Percentiles rank a stretch among this genome's conserved stretches.
Conservation (phyloP, 2,329 filamentous ascomycete species). For the Sporothrix pseudoabietina region DNA sequence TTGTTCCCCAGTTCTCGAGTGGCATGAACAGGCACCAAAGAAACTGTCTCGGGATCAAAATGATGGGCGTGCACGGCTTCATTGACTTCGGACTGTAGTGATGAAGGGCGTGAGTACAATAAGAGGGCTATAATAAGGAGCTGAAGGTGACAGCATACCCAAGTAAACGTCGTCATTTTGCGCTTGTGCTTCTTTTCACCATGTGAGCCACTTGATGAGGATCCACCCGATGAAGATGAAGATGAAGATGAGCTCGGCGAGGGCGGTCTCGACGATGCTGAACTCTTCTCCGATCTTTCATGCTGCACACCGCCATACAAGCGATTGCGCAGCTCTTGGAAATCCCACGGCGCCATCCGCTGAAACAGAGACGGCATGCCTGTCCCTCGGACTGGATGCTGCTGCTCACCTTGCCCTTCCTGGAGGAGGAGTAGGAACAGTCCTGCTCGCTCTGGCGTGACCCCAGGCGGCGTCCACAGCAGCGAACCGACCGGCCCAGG, state of each 20-base stretch:
- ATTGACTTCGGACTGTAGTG: slow-evolving; percentile 32
- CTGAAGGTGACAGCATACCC: neutral
- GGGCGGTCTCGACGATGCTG: neutral
- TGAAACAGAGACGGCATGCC: slow-evolving; percentile 35
- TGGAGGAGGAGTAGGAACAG: slow-evolving; percentile 29
- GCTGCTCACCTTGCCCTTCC: slow-evolving; percentile 19
- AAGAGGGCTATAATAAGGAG: no score
- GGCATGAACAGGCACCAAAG: neutral
- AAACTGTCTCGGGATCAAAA: slow-evolving; percentile 21
- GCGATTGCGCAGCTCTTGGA: slow-evolving; percentile 35
- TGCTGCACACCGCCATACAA: slow-evolving; percentile 30
- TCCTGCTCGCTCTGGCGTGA: slow-evolving; percentile 34
- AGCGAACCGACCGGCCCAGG: slow-evolving; percentile 21
- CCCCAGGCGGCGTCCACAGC: slow-evolving; percentile 33
- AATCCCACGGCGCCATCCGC: slow-evolving; percentile 41
- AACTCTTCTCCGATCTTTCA: neutral
- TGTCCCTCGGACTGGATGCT: slow-evolving; percentile 34
- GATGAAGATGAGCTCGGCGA: neutral
- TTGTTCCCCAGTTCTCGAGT: neutral
- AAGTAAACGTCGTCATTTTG: slow-evolving; percentile 6
- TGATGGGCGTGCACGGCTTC: slow-evolving; percentile 31
- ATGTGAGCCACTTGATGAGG: neutral
- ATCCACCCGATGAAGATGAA: neutral
- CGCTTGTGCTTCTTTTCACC: neutral
- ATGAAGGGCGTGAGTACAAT: neutral